phyloP scores from a whole-genome alignment of 148 eudicot genomes.

The Fallopia convolvulus region DNA sequence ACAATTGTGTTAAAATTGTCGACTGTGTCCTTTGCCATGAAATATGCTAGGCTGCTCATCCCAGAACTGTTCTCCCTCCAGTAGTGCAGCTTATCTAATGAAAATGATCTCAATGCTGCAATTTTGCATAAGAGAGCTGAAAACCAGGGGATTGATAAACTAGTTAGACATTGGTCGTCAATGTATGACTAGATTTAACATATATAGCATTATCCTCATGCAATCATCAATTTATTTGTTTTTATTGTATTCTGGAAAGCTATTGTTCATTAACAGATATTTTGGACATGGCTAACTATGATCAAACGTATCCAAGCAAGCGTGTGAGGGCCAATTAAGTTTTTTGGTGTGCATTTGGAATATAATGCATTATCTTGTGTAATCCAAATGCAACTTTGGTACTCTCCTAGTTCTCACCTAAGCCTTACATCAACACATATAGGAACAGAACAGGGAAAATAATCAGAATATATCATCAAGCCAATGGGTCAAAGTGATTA shows the following conservation, averaged over 20 bases:
- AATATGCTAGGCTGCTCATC: constrained; percentile 68
- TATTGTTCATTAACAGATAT: background rate
- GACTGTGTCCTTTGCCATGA: constrained; percentile 64
- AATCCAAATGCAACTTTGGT: too few relatives aligned
- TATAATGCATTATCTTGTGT: too few relatives aligned
- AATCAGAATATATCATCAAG: background rate
- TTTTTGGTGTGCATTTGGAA: background rate
- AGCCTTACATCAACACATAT: background rate
- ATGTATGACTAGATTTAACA: background rate
- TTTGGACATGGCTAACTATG: background rate
- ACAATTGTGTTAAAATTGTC: constrained; percentile 48
- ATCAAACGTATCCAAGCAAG: background rate
- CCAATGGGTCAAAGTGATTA: background rate
- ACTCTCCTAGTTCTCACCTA: background rate
- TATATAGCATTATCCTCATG: background rate
- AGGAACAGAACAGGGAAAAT: background rate
- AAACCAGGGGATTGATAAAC: constrained; percentile 7
- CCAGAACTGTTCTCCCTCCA: constrained; percentile 78
- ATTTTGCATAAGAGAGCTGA: constrained; percentile 66
- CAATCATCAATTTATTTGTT: background rate
- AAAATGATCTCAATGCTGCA: constrained; percentile 61
- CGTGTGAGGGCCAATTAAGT: background rate
- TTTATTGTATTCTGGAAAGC: background rate
- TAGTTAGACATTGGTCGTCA: constrained; percentile 6
- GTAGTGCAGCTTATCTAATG: constrained; percentile 55